phyloP scores from a whole-genome alignment of 345 rosid genomes.

The Euclidium syriacum region DNA sequence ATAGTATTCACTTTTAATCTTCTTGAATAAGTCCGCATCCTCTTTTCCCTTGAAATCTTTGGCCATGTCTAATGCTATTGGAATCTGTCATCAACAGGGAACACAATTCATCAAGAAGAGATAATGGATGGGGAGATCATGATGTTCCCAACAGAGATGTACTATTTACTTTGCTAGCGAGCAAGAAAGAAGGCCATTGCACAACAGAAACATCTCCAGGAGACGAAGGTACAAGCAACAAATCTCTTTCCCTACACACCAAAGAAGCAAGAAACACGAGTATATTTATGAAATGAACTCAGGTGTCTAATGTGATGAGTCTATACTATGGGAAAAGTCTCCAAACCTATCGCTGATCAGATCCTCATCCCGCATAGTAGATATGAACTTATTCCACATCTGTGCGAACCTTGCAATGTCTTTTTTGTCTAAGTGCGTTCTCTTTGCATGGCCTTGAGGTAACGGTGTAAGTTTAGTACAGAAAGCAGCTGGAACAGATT shows the following conservation, averaged over 20 bases:
- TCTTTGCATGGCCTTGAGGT: conserved; percentile 29
- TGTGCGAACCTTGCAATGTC: conserved; percentile 68
- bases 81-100: conserved; percentile 53
- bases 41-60: conserved; percentile 81
- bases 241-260: conserved; percentile 64
- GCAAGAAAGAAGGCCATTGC: conserved; percentile 98
- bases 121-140: conserved; percentile 3
- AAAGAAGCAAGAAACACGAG: conserved; percentile 15
- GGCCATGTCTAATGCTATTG: conserved; percentile 98
- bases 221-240: conserved; percentile 85
- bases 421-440: conserved; percentile 37
- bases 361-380: conserved; percentile 81
- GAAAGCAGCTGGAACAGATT: conserved; percentile 62
- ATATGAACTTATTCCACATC: conserved; percentile 88
- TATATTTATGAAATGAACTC: conserved; percentile 4
- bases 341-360: conserved; percentile 72
- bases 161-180: conserved; percentile 83
- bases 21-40: conserved; percentile 67
- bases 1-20: conserved; percentile 60
- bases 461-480: conserved; percentile 59
- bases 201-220: conserved; percentile 58
- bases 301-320: conserved; percentile 8
- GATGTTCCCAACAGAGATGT: conserved; percentile 12
- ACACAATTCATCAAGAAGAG: conserved; percentile 18
- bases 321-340: conserved; percentile 11